These are phyloP conservation scores for Fusarium sp. DNA, from an alignment of 2,329 filamentous ascomycete species.

Conservation along the genomic window DNA sequence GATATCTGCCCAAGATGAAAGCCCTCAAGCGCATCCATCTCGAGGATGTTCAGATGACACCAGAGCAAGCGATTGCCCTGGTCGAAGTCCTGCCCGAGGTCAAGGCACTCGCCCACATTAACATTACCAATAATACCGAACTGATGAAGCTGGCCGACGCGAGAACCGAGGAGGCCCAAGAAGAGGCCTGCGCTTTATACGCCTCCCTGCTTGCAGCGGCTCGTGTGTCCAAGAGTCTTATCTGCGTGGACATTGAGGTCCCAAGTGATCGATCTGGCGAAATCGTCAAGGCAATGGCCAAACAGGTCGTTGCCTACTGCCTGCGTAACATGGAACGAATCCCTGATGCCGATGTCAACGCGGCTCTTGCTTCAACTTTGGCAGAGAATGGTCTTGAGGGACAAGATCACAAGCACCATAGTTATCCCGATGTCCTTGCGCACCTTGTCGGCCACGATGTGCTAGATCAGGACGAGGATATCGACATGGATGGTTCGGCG, in stretches of 20 bases:
- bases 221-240: constrained; percentile 82
- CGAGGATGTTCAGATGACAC: constrained; percentile 82
- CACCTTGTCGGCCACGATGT: constrained; percentile 83
- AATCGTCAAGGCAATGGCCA: constrained; percentile 89
- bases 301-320: constrained; percentile 94
- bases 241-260: constrained; percentile 92
- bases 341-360: constrained; percentile 71
- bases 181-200: constrained; percentile 94
- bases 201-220: constrained; percentile 91
- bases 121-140: constrained; percentile 82
- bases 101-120: constrained; percentile 83
- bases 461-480: constrained; percentile 53
- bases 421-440: constrained; percentile 82
- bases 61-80: constrained; percentile 90
- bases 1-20: constrained; percentile 81
- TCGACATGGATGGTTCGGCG: constrained; percentile 74
- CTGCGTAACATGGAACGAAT: constrained; percentile 88
- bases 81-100: constrained; percentile 92
- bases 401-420: constrained; percentile 44
- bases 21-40: constrained; percentile 87
- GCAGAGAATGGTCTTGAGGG: constrained; percentile 50
- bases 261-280: constrained; percentile 85
- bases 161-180: constrained; percentile 81
- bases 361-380: constrained; percentile 56
- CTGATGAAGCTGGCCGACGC: constrained; percentile 78